Evolutionary conservation across 78 protist species (phyloP).

Genomic region (Paulinella micropora): DNA sequence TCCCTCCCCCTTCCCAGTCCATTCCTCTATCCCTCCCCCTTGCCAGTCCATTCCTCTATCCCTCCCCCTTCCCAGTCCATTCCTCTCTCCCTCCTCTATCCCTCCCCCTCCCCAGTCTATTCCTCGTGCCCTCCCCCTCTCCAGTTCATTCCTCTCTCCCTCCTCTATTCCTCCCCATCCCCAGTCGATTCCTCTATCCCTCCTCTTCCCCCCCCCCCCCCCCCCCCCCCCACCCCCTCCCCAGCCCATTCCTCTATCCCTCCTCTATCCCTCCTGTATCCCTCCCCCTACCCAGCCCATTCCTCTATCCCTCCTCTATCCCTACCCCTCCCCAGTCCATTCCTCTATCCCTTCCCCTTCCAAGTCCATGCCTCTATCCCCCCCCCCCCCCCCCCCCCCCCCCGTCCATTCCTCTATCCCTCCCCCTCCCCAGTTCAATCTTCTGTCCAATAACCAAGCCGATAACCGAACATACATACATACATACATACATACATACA

Average conservation of each 20-base stretch:
- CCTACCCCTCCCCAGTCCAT: not conserved
- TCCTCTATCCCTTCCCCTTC: not conserved
- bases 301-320: not conserved
- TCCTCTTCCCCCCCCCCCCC: not conserved
- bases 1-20: not conserved
- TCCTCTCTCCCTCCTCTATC: not conserved
- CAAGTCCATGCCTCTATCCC: not conserved
- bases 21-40: not conserved
- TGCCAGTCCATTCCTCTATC: not conserved
- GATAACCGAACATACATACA: not conserved
- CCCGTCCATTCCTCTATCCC: not conserved
- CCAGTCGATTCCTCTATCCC: not conserved
- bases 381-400: not conserved
- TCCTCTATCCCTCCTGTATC: not conserved
- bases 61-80: not conserved
- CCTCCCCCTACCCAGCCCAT: not conserved
- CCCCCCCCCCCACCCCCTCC: not conserved
- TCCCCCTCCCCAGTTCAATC: not conserved
- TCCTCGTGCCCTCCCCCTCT: not conserved
- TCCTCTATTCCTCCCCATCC: not conserved
- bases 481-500: not conserved
- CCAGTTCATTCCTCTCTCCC: not conserved
- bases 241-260: not conserved
- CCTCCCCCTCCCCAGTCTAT: not conserved
- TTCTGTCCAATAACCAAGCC: not conserved